Percentiles rank a stretch among this genome's conserved stretches.
Evolutionary conservation across 208 protist species (phyloP).

Genomic region (Leptomonas seymouri): DNA sequence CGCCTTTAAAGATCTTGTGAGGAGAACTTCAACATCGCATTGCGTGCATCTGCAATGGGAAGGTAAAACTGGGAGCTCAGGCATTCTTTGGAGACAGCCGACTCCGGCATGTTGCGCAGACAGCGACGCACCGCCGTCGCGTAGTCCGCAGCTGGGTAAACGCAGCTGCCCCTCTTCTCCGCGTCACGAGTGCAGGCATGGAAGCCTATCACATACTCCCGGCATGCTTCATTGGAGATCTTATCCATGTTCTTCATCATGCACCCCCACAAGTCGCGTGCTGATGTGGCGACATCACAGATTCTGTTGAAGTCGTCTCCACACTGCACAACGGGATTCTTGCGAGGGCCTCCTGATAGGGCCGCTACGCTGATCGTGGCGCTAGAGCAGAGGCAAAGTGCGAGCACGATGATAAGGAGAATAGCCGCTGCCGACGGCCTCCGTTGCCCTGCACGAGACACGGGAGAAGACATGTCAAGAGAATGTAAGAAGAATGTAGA

Average conservation of each 20-base stretch:
- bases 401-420: background rate
- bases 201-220: conserved; percentile 39
- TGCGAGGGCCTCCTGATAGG: conserved; percentile 5
- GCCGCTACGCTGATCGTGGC: background rate
- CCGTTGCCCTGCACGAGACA: background rate
- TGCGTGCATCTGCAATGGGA: conserved; percentile 24
- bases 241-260: conserved; percentile 35
- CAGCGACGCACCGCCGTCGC: conserved; percentile 37
- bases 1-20: too few species aligned
- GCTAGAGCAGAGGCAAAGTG: background rate
- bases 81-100: conserved; percentile 33
- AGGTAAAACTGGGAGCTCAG: conserved; percentile 36
- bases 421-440: background rate
- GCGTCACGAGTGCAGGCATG: conserved; percentile 41
- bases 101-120: conserved; percentile 26
- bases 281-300: conserved; percentile 18
- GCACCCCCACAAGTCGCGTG: conserved; percentile 38
- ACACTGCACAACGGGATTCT: conserved; percentile 40
- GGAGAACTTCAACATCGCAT: conserved; percentile 8
- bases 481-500: background rate
- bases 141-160: conserved; percentile 32
- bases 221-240: conserved; percentile 36
- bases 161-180: conserved; percentile 30
- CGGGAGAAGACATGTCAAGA: background rate
- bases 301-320: conserved; percentile 31